Evolutionary conservation across 805 yeast genomes (phyloP).

Genomic region (Kazachstania psychrophila): DNA sequence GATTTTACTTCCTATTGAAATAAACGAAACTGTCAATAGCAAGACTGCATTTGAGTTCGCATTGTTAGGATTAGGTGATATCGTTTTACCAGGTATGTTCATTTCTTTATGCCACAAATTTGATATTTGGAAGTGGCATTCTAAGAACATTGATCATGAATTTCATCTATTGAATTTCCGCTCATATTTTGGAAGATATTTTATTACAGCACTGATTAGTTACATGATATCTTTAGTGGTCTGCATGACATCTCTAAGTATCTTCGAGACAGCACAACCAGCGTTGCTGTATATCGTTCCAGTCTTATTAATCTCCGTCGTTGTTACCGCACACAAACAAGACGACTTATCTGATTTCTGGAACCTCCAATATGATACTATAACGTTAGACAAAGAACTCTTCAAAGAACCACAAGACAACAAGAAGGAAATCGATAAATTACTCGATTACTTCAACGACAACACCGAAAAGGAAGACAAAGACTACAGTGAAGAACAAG

Average conservation of each 20-base stretch:
- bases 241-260: conserved; percentile 35
- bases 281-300: conserved; percentile 61
- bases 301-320: conserved; percentile 29
- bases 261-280: conserved; percentile 48
- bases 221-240: conserved; percentile 39
- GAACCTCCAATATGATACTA: conserved; percentile 28
- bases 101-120: conserved; percentile 45
- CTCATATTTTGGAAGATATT: conserved; percentile 37
- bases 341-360: conserved; percentile 38
- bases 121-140: conserved; percentile 39
- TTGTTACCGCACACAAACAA: conserved; percentile 27
- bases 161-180: conserved; percentile 33
- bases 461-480: no score
- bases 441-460: background rate
- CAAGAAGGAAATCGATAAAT: no score
- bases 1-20: conserved; percentile 19
- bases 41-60: conserved; percentile 21
- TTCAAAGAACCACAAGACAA: no score
- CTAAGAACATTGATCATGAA: conserved; percentile 22
- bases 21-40: conserved; percentile 3
- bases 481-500: no score
- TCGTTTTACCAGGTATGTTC: conserved; percentile 50
- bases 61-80: conserved; percentile 54
- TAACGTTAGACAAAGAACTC: conserved; percentile 7
- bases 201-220: conserved; percentile 36